Conservation (phyloP, 208 protist genomes). For the Wallacemonas rigidus region DNA sequence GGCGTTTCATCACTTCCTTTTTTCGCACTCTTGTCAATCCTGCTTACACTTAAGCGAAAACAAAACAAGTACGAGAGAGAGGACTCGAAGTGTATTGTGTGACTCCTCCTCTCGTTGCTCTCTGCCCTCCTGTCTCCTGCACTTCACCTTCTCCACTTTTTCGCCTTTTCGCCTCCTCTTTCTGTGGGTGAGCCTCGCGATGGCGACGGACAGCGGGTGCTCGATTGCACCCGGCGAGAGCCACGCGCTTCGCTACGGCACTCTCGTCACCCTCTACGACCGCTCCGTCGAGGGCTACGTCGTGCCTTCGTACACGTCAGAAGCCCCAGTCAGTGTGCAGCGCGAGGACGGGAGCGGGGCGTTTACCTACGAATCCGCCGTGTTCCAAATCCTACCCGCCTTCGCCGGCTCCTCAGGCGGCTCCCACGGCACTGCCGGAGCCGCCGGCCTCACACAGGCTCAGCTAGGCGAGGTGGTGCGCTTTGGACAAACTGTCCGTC, state of each 20-base stretch:
- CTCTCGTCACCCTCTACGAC: slow-evolving; percentile 36
- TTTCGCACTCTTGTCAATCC: too few species aligned
- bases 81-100: too few species aligned
- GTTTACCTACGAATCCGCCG: slow-evolving; percentile 37
- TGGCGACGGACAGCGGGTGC: too few species aligned
- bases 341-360: slow-evolving; percentile 13
- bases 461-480: slow-evolving; percentile 38
- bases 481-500: slow-evolving; percentile 52
- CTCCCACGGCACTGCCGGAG: slow-evolving; percentile 8
- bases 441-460: slow-evolving; percentile 6
- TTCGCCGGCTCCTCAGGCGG: slow-evolving; percentile 21
- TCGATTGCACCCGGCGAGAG: neutral
- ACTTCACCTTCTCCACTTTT: neutral
- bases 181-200: neutral
- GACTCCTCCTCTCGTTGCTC: neutral
- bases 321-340: slow-evolving; percentile 44
- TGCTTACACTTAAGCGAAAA: too few species aligned
- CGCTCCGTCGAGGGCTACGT: slow-evolving; percentile 43
- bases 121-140: too few species aligned
- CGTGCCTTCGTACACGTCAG: slow-evolving; percentile 39
- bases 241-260: slow-evolving; percentile 39
- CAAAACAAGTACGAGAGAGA: too few species aligned
- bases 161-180: slow-evolving; percentile 12
- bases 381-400: slow-evolving; percentile 39
- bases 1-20: too few species aligned